Evolutionary conservation across 2,329 filamentous ascomycete genomes (phyloP), one percentile per base, ranked within the genome.

Genomic region (Cladosporium cucumerinum): DNA sequence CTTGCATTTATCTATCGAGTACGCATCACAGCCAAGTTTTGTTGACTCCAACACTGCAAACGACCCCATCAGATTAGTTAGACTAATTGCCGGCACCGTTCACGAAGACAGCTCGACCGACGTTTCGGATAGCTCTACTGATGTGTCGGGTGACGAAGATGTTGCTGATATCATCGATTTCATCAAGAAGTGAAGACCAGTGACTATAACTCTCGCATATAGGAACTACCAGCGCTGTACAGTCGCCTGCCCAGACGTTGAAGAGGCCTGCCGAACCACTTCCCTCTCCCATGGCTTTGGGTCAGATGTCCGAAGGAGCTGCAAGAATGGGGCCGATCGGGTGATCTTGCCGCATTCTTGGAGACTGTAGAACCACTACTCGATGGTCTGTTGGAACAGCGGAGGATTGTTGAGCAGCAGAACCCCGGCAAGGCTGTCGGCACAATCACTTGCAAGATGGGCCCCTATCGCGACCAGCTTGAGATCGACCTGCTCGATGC

Each of bases 231-330:
- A 32, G 23, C 12, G 64, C 51, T n/a, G 16, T 18, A 10, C 32
- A 54, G 11, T 16, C 16, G 14, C 16, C 28, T 21, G n/a, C 28
- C 3, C 25, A 7, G 0, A 10, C 28, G 30, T 18, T 32, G 51
- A 54, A 54, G 28, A 54, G 51, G 21, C 11, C 28, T 16, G 51
- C 51, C 25, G 51, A 52, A 30, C 25, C 23, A n/a, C 14, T 30
- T 11, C 6, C 26, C 5, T 21, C 26, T 12, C 2, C 84, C 84
- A 0, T 95, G 91, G 89, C 91, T 96, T 57, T 92, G 85, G 79
- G 85, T 90, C 49, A 84, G 83, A 61, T 92, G 92, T 74, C 89
- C 64, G 21, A 57, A 43, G 25, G 49, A 55, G 71, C 69, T 72
- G 25, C 60, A 80, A 79, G 66, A 72, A 65, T 8, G 69, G 72